A percentile compares a stretch with the other conserved stretches of the same genome.
Evolutionary conservation across 352 stramenopile species (phyloP).

Genomic region (Pythium coloratum): DNA sequence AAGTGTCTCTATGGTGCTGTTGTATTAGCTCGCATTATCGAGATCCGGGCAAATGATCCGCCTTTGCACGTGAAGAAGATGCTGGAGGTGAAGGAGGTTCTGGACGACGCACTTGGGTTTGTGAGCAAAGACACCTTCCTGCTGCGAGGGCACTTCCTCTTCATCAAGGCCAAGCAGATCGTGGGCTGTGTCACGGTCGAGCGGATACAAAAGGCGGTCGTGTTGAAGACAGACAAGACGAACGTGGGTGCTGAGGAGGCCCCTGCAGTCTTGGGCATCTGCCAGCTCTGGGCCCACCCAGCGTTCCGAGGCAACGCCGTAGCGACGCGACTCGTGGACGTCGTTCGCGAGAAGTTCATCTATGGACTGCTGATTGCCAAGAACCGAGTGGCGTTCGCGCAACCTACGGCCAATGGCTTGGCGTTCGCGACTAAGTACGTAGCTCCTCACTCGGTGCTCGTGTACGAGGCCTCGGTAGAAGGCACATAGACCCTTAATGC

Average conservation of each 20-base stretch:
- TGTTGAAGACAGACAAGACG: constrained; percentile 25
- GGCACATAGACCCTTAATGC: not conserved
- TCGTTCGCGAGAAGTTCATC: constrained; percentile 63
- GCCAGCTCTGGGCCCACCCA: constrained; percentile 74
- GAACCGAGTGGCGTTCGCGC: constrained; percentile 59
- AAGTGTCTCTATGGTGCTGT: not conserved
- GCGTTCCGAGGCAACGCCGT: constrained; percentile 47
- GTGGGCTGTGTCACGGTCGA: constrained; percentile 65
- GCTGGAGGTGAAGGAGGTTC: constrained; percentile 62
- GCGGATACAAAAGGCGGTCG: constrained; percentile 45
- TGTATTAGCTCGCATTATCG: constrained; percentile 50
- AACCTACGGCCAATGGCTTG: constrained; percentile 68
- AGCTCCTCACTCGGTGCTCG: constrained; percentile 44
- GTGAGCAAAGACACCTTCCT: constrained; percentile 53
- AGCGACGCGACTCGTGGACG: constrained; percentile 60
- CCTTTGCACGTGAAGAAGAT: constrained; percentile 70
- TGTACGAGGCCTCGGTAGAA: constrained; percentile 35
- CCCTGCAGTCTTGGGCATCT: constrained; percentile 55
- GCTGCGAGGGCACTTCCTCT: constrained; percentile 61
- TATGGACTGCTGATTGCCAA: constrained; percentile 66
- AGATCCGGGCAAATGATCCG: constrained; percentile 57
- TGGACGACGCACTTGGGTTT: constrained; percentile 74
- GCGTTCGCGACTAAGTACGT: constrained; percentile 63
- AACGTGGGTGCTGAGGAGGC: not conserved
- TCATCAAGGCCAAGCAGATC: constrained; percentile 54